A percentile compares a stretch with the other conserved stretches of the same genome.
Conservation (phyloP, 208 protist species). For the Trypanosomatidae sp. region DNA sequence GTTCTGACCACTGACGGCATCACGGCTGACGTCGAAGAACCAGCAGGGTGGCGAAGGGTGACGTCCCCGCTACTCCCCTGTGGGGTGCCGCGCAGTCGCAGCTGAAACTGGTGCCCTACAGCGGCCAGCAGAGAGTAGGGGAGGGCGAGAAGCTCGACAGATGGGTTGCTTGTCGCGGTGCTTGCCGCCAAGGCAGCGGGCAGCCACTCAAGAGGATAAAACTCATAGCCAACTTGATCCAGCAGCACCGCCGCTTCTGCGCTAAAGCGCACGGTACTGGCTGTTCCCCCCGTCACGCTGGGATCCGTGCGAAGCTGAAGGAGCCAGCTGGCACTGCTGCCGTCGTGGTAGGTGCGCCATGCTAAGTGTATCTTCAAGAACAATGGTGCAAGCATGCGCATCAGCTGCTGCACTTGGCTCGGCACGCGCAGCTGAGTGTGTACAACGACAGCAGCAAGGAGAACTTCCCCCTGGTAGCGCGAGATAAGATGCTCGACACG, state of each 20-base stretch:
- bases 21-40: constrained; percentile 16
- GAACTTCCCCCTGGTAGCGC: constrained; percentile 73
- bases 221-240: constrained; percentile 74
- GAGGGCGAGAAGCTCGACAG: constrained; percentile 9
- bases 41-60: constrained; percentile 29
- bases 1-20: constrained; percentile 5
- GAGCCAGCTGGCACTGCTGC: constrained; percentile 22
- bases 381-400: constrained; percentile 67
- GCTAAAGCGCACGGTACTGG: constrained; percentile 36
- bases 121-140: constrained; percentile 74
- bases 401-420: constrained; percentile 65
- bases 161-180: background rate
- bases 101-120: constrained; percentile 70
- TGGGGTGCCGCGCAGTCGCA: constrained; percentile 37
- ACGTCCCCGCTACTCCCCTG: constrained; percentile 30
- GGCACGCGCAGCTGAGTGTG: constrained; percentile 71
- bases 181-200: constrained; percentile 20
- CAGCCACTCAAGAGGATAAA: constrained; percentile 86
- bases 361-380: constrained; percentile 30
- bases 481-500: constrained; percentile 42
- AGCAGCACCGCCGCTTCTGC: constrained; percentile 57
- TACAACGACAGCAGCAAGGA: constrained; percentile 67
- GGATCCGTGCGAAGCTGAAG: constrained; percentile 8
- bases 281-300: background rate
- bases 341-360: constrained; percentile 21